These are phyloP conservation scores for Trichophyton simii DNA, from an alignment of 2,329 filamentous ascomycete genomes.

Conservation along the genomic window DNA sequence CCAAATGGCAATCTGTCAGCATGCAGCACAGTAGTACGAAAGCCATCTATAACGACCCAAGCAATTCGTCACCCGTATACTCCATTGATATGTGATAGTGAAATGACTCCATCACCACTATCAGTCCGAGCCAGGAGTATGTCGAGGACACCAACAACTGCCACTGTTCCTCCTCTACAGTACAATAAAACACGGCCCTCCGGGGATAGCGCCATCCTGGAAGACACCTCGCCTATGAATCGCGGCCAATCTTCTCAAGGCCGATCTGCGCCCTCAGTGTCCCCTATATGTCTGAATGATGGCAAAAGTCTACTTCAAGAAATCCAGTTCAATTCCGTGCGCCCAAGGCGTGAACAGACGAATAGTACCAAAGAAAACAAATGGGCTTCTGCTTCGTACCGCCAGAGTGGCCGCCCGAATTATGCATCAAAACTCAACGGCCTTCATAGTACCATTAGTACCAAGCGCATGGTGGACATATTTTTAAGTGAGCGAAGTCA, in stretches of 20 bases:
- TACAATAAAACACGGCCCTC: constrained; percentile 8
- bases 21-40: constrained; percentile 9
- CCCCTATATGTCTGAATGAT: constrained; percentile 3
- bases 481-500: constrained; percentile 15
- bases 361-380: constrained; percentile 13
- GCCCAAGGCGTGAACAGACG: constrained; percentile 6
- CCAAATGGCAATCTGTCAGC: constrained; percentile 10
- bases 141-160: constrained; percentile 8
- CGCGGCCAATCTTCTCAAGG: constrained; percentile 4
- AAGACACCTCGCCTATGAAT: not conserved
- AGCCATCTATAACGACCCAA: constrained; percentile 7
- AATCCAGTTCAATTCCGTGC: constrained; percentile 8
- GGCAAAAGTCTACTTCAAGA: constrained; percentile 6
- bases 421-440: constrained; percentile 9
- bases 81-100: not conserved
- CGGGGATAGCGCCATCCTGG: constrained; percentile 5
- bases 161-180: constrained; percentile 9
- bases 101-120: not conserved
- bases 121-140: constrained; percentile 3
- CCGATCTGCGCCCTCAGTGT: constrained; percentile 3
- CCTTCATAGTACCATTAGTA: constrained; percentile 14
- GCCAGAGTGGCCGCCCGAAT: not conserved
- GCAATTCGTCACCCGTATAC: constrained; percentile 5
- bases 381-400: not conserved
- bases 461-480: constrained; percentile 16